Percentiles rank a stretch among this genome's conserved stretches.
Evolutionary conservation across 2,329 filamentous ascomycete species (phyloP).

Genomic region (Sporothrix inflata): DNA sequence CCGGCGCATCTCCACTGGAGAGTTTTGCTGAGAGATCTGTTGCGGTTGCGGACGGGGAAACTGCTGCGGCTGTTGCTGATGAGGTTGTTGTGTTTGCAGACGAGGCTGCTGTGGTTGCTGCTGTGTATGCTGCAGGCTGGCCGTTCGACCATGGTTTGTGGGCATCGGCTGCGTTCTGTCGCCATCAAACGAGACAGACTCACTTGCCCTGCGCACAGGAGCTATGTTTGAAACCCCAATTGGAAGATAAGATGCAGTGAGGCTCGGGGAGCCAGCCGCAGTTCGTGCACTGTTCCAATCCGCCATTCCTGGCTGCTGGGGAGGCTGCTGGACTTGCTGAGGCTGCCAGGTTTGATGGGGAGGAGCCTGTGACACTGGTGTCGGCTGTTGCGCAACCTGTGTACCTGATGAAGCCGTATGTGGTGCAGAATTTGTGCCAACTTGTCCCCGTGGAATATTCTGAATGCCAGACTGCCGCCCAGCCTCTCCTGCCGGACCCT

Average conservation of each 20-base stretch:
- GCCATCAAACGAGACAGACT: neutral
- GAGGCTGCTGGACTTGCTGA: neutral
- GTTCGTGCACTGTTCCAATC: neutral
- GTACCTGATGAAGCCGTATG: neutral
- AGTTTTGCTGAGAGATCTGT: neutral
- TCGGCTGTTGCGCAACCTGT: neutral
- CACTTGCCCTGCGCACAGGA: neutral
- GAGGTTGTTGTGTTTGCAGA: neutral
- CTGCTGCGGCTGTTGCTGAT: neutral
- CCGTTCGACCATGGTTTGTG: neutral
- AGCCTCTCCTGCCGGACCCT: neutral
- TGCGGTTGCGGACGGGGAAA: neutral
- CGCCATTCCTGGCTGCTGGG: too few species aligned
- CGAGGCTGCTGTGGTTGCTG: neutral
- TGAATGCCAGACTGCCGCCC: neutral
- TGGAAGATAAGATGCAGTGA: neutral
- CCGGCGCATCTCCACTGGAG: neutral
- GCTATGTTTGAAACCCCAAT: neutral
- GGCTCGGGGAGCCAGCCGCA: neutral
- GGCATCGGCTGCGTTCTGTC: neutral
- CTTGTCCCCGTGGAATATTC: too few species aligned
- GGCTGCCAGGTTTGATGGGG: neutral
- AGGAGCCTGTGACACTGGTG: neutral
- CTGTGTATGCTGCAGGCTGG: conserved; percentile 25
- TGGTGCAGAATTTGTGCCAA: too few species aligned